These are phyloP conservation scores for Aspergillus fumigatus DNA, from an alignment of 2,329 filamentous ascomycete species.

Conservation along the genomic window DNA sequence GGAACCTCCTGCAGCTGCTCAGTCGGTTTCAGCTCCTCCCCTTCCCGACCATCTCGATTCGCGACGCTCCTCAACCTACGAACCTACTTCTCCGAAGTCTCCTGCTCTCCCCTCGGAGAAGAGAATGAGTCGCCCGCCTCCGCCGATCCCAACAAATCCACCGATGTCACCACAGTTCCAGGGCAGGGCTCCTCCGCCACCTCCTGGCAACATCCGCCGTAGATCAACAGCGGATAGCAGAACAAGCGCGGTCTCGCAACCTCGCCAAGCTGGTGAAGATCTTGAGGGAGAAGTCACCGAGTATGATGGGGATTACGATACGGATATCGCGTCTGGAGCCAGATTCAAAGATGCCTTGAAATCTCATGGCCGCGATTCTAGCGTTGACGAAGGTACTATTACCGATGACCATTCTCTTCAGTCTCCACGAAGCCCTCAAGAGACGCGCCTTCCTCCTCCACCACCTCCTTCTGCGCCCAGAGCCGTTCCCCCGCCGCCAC, in stretches of 20 bases:
- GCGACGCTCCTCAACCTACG: constrained; percentile 36
- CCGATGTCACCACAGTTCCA: constrained; percentile 40
- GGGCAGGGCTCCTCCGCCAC: constrained; percentile 61
- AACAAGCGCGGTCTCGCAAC: constrained; percentile 36
- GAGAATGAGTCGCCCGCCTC: constrained; percentile 41
- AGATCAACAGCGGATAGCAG: constrained; percentile 57
- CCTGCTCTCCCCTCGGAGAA: constrained; percentile 33
- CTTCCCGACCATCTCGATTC: constrained; percentile 35
- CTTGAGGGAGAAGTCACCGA: constrained; percentile 80
- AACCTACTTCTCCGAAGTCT: constrained; percentile 40
- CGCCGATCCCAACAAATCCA: constrained; percentile 36
- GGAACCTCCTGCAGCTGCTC: constrained; percentile 41
- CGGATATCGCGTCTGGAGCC: constrained; percentile 90
- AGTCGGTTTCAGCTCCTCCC: constrained; percentile 45
- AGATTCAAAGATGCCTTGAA: constrained; percentile 92
- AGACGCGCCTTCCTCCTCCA: constrained; percentile 44
- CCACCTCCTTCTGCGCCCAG: constrained; percentile 56
- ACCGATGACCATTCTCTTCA: constrained; percentile 52
- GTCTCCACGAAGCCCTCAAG: constrained; percentile 40
- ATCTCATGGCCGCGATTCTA: constrained; percentile 71
- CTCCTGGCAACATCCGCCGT: constrained; percentile 48
- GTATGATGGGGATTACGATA: constrained; percentile 97
- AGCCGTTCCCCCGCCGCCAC: constrained; percentile 61
- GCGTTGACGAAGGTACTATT: constrained; percentile 62
- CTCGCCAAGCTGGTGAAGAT: constrained; percentile 50